Percentiles rank a stretch among this genome's conserved stretches.
Evolutionary conservation across 345 rosid species (phyloP).

Genomic region (Populus pruinosa): DNA sequence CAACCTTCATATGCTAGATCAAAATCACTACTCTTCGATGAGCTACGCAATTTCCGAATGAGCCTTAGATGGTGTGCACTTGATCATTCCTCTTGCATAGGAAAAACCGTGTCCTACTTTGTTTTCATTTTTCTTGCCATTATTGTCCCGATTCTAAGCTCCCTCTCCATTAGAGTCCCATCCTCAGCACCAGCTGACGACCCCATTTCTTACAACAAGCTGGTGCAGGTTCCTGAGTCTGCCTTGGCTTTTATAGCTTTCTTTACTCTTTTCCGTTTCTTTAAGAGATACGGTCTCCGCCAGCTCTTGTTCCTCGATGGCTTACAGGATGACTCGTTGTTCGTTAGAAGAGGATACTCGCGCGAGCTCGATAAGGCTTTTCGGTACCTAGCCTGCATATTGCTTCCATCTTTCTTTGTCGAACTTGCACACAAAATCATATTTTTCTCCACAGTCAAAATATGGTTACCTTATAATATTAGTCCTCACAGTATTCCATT

Average conservation of each 20-base stretch:
- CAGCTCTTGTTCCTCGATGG: conserved; percentile 68
- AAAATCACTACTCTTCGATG: conserved; percentile 39
- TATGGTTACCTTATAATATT: conserved; percentile 35
- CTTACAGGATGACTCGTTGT: conserved; percentile 42
- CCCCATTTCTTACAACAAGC: conserved; percentile 47
- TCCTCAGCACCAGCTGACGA: conserved; percentile 23
- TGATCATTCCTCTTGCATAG: conserved; percentile 56
- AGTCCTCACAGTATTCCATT: conserved; percentile 22
- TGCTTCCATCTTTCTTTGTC: conserved; percentile 62
- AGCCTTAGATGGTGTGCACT: conserved; percentile 67
- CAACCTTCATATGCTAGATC: conserved; percentile 31
- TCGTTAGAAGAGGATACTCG: conserved; percentile 46
- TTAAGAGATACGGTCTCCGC: conserved; percentile 43
- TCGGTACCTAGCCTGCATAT: conserved; percentile 59
- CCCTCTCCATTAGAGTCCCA: conserved; percentile 33
- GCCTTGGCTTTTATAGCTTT: conserved; percentile 55
- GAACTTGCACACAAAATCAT: conserved; percentile 65
- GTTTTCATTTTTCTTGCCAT: conserved; percentile 43
- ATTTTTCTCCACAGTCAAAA: conserved; percentile 43
- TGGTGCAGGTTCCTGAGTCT: conserved; percentile 66
- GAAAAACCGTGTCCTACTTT: conserved; percentile 48
- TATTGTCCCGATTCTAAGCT: conserved; percentile 40
- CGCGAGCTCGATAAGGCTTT: conserved; percentile 56
- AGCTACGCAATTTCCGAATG: conserved; percentile 46
- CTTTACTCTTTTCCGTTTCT: conserved; percentile 52